Conservation (phyloP, 2,329 filamentous ascomycete species). For the Sporothrix brunneoviolacea region DNA sequence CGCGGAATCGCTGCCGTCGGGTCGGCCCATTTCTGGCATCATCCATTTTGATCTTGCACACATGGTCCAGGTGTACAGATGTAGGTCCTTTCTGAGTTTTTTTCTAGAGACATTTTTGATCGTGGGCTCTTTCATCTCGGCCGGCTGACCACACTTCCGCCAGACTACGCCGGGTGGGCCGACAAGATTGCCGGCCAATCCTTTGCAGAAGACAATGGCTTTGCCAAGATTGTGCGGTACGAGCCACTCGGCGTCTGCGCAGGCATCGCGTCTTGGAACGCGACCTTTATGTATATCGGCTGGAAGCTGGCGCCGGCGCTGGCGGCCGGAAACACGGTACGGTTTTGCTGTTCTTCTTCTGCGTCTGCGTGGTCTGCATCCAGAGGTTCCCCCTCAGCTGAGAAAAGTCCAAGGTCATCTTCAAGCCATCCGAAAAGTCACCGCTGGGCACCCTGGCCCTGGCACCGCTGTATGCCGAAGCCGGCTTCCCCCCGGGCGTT, state of each 20-base stretch:
- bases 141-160: too few species aligned
- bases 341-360: too few species aligned
- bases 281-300: slow-evolving; percentile 26
- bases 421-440: background rate
- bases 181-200: slow-evolving; percentile 32
- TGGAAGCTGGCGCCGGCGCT: slow-evolving; percentile 35
- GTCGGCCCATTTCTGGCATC: background rate
- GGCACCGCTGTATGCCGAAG: slow-evolving; percentile 30
- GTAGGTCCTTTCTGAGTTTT: background rate
- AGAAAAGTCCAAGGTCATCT: too few species aligned
- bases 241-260: slow-evolving; percentile 25
- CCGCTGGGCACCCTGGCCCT: slow-evolving; percentile 30
- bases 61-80: slow-evolving; percentile 31
- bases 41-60: too few species aligned
- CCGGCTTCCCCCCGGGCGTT: slow-evolving; percentile 37
- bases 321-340: slow-evolving; percentile 32
- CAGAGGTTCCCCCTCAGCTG: too few species aligned
- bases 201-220: slow-evolving; percentile 38
- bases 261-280: slow-evolving; percentile 33
- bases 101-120: background rate
- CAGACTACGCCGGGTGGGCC: slow-evolving; percentile 29
- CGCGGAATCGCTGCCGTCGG: slow-evolving; percentile 30
- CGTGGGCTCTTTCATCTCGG: too few species aligned
- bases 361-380: too few species aligned
- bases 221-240: slow-evolving; percentile 32